A percentile compares a stretch with the other conserved stretches of the same genome.
Evolutionary conservation across 441 rosid genomes (phyloP).

Genomic region (Croton laevigatus): DNA sequence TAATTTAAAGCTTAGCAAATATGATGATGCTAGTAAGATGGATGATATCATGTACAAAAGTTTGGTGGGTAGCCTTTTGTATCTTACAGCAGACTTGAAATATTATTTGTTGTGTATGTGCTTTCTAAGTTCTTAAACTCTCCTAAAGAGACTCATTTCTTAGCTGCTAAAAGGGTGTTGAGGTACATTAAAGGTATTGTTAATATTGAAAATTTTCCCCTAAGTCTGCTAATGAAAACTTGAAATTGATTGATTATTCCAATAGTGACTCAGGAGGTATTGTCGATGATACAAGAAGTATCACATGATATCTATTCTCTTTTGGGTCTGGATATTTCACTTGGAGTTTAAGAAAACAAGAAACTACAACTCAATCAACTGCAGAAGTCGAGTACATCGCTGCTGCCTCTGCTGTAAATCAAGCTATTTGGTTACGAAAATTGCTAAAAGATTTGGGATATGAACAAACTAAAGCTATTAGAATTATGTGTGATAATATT

Average conservation of each 20-base stretch:
- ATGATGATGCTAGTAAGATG: too few species aligned
- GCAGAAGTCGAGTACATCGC: neutral
- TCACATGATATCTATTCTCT: neutral
- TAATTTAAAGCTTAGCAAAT: too few species aligned
- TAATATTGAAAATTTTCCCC: neutral
- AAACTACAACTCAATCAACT: neutral
- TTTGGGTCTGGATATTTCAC: neutral
- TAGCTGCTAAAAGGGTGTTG: neutral
- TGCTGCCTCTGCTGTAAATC: neutral
- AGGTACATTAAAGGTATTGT: conserved; percentile 4
- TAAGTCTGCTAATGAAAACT: neutral
- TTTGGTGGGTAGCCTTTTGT: too few species aligned
- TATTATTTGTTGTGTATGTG: neutral
- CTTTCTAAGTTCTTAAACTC: neutral
- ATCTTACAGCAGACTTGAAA: neutral
- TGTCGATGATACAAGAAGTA: conserved; percentile 4
- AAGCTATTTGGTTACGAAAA: neutral
- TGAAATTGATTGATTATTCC: neutral
- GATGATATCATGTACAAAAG: too few species aligned
- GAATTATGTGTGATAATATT: neutral
- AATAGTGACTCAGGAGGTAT: neutral
- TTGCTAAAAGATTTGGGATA: neutral
- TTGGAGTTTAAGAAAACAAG: neutral
- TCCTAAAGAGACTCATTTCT: neutral
- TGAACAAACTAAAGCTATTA: neutral